Evolutionary conservation across 441 rosid genomes (phyloP), one percentile per base, ranked within the genome.

Genomic region (Eutrema salsugineum): DNA sequence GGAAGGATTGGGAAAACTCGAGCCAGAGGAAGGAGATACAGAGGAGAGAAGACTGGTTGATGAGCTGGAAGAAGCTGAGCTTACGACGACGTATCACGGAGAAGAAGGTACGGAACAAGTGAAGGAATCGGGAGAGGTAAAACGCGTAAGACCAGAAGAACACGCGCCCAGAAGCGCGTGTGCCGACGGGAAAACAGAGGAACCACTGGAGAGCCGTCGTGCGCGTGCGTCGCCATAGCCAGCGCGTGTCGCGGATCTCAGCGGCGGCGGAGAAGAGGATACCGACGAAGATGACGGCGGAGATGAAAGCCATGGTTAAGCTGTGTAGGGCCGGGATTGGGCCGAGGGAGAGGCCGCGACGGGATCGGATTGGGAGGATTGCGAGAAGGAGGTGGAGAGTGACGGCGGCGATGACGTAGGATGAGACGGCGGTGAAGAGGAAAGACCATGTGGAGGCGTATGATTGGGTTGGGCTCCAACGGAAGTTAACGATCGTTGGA

Each of bases 61-160:
- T 74, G 8, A 91, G 79, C 81, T 85, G 97, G 63, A 87, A 86
- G 77, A 74, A 77, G 32, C 83, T 79, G n/a, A 91, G 63, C 59
- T 73, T 85, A 7, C 97, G 85, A 9, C 61, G 80, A 17, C 79
- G 80, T 65, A 88, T 79, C 53, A 91, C 77, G 38, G 88, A 73
- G 73, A 90, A 79, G 82, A 91, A 82, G 0, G 93, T 90, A 0
- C 91, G 88, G 36, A 82, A 24, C 77, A 94, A 80, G 77, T 94
- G 99, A 66, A 94, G 86, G 79, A 82, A 94, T 1, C 99, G 81
- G 8, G 92, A 88, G 74, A 94, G 89, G 78, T 94, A 94, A 71
- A 91, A 94, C 42, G 84, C 76, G 81, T 94, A 94, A 0, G 97
- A 94, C 97, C 98, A 94, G 85, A 91, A 94, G 76, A 91, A 94